Conservation (phyloP, 306 rosid species). For the Chamaecrista fasciculata region DNA sequence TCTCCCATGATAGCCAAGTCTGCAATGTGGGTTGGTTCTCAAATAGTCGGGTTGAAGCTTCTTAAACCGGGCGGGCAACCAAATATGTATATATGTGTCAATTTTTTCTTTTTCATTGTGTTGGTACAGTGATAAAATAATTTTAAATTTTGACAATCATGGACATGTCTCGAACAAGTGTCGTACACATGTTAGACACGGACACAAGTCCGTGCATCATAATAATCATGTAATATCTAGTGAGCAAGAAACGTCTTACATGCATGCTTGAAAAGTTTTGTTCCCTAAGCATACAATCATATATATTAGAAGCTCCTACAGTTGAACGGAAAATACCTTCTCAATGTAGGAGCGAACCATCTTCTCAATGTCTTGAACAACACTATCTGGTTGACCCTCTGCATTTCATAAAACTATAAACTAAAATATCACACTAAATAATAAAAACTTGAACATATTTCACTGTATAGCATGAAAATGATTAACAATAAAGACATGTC, state of each 20-base stretch:
- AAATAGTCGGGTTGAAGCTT: no score
- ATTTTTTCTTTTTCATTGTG: no score
- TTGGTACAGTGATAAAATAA: no score
- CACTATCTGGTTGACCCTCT: slow-evolving; percentile 95
- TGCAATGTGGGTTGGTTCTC: no score
- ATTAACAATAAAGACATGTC: slow-evolving; percentile 21
- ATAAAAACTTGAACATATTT: not conserved
- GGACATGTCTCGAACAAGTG: no score
- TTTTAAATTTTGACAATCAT: no score
- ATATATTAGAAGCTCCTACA: slow-evolving; percentile 2
- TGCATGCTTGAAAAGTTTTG: not conserved
- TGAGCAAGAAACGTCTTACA: not conserved
- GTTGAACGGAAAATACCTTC: slow-evolving; percentile 57
- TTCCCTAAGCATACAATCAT: not conserved
- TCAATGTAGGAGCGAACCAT: slow-evolving; percentile 96
- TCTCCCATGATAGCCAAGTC: no score
- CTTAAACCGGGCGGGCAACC: no score
- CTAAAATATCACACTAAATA: slow-evolving; percentile 13
- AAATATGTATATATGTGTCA: no score
- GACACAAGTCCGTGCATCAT: no score
- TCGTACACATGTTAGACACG: no score
- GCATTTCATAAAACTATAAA: slow-evolving; percentile 29
- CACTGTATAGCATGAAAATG: not conserved
- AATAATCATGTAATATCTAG: not conserved
- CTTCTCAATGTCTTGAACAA: slow-evolving; percentile 82